Percentiles rank a stretch among this genome's conserved stretches.
Conservation (phyloP, 2,329 filamentous ascomycete genomes). For the Ascochyta lentis region DNA sequence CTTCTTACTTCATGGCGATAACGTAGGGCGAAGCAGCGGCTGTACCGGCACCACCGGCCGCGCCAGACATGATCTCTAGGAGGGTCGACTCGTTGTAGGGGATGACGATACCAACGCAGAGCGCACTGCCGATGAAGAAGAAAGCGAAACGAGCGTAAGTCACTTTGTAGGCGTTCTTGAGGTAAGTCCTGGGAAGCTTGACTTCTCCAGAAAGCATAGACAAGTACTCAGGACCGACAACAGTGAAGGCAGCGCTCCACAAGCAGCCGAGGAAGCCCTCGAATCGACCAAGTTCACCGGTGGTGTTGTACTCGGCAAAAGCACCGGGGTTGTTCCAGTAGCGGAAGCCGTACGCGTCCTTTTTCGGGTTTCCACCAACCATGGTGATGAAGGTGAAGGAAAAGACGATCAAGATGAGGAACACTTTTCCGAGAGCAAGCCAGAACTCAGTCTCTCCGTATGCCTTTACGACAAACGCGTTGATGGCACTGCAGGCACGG, state of each 20-base stretch:
- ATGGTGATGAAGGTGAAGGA: conserved; percentile 52
- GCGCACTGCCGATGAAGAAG: conserved; percentile 52
- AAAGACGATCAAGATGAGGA: conserved; percentile 51
- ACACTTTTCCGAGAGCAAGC: conserved; percentile 49
- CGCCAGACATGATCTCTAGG: conserved; percentile 56
- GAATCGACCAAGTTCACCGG: conserved; percentile 34
- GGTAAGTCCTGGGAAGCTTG: conserved; percentile 46
- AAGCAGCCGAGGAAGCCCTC: conserved; percentile 41
- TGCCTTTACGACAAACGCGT: conserved; percentile 49
- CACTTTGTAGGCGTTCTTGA: conserved; percentile 53
- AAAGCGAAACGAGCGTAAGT: conserved; percentile 50
- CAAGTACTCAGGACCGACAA: conserved; percentile 55
- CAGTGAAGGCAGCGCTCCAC: conserved; percentile 49
- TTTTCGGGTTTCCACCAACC: conserved; percentile 50
- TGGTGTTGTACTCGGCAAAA: conserved; percentile 36
- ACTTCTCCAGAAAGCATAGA: conserved; percentile 55
- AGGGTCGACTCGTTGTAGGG: conserved; percentile 75
- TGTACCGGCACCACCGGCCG: conserved; percentile 43
- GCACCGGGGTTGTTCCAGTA: conserved; percentile 49
- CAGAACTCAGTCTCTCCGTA: conserved; percentile 52
- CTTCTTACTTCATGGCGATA: conserved; percentile 58
- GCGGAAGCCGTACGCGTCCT: conserved; percentile 49
- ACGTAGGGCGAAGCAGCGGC: conserved; percentile 66
- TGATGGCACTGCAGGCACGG: conserved; percentile 27
- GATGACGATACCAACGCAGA: conserved; percentile 52